Conservation (phyloP, 2,329 filamentous ascomycete genomes). For the Calcarisporium arbuscula region DNA sequence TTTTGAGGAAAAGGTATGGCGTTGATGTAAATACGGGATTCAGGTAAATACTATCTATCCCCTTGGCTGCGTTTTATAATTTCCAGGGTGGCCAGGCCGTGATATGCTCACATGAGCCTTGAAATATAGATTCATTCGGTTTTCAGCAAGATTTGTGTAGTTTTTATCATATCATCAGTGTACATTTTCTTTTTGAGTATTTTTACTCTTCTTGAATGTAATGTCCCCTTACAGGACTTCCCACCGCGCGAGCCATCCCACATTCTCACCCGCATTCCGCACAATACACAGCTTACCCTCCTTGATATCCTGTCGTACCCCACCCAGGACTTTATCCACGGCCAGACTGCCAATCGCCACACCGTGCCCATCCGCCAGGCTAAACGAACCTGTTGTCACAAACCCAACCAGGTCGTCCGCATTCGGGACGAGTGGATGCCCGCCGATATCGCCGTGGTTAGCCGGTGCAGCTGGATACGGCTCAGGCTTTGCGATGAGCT, state of each 20-base stretch:
- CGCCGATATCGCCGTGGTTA: conserved; percentile 33
- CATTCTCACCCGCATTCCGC: conserved; percentile 68
- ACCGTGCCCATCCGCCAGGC: conserved; percentile 67
- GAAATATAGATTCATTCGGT: too few species aligned
- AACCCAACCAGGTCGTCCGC: conserved; percentile 80
- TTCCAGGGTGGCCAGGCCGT: too few species aligned
- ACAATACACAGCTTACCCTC: conserved; percentile 66
- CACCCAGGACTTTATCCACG: conserved; percentile 46
- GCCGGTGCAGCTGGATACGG: conserved; percentile 20
- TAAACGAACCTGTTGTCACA: conserved; percentile 80
- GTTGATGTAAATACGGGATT: not conserved
- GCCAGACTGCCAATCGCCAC: conserved; percentile 69
- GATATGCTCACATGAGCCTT: too few species aligned
- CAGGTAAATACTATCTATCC: too few species aligned
- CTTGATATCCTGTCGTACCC: conserved; percentile 22
- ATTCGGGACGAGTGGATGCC: conserved; percentile 63
- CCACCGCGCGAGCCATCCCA: conserved; percentile 78
- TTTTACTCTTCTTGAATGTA: not conserved
- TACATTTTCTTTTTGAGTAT: too few species aligned
- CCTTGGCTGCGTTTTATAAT: too few species aligned
- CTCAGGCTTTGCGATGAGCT: conserved; percentile 34
- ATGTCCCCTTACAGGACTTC: conserved; percentile 47
- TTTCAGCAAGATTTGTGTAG: too few species aligned
- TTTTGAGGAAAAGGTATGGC: not conserved
- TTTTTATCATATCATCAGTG: too few species aligned